These are phyloP conservation scores for Paramecium caudatum DNA, from an alignment of 73 alveolate species.

Conservation along the genomic window DNA sequence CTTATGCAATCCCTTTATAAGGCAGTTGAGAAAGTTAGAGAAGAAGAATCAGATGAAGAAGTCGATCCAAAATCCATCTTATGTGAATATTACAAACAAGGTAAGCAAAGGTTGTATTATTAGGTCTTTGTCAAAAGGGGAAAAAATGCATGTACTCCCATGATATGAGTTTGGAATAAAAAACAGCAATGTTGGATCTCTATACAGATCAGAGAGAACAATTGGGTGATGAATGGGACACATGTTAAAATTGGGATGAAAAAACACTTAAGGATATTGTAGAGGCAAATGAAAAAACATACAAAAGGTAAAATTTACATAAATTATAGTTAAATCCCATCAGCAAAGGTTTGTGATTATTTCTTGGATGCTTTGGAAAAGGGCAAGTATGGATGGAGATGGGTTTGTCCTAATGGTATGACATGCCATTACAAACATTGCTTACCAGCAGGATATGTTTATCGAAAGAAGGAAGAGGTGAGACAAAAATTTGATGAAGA, in stretches of 20 bases:
- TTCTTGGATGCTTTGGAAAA: conserved; percentile 97
- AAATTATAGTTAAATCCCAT: conserved; percentile 35
- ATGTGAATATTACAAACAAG: conserved; percentile 94
- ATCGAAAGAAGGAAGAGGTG: conserved; percentile 79
- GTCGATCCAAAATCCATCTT: conserved; percentile 90
- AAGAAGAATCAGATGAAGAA: conserved; percentile 87
- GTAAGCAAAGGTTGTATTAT: conserved; percentile 35
- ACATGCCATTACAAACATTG: conserved; percentile 83
- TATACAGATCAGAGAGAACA: conserved; percentile 90
- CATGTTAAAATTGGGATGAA: conserved; percentile 70
- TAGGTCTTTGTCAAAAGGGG: conserved; percentile 93
- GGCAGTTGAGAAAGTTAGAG: conserved; percentile 84
- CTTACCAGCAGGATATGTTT: conserved; percentile 93
- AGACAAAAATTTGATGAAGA: conserved; percentile 85
- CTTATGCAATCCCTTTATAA: conserved; percentile 89
- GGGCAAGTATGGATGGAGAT: conserved; percentile 94
- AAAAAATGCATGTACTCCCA: conserved; percentile 96
- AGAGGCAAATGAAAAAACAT: conserved; percentile 52
- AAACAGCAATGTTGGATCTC: conserved; percentile 92
- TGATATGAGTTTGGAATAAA: conserved; percentile 87
- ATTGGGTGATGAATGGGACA: conserved; percentile 73
- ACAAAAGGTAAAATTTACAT: conserved; percentile 10
- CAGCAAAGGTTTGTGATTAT: conserved; percentile 79
- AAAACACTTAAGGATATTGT: conserved; percentile 60
- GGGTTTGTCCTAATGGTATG: conserved; percentile 98